Evolutionary conservation across 1,139 yeast genomes (phyloP), one percentile per base, ranked within the genome.

Genomic region (Pichia cactophila): DNA sequence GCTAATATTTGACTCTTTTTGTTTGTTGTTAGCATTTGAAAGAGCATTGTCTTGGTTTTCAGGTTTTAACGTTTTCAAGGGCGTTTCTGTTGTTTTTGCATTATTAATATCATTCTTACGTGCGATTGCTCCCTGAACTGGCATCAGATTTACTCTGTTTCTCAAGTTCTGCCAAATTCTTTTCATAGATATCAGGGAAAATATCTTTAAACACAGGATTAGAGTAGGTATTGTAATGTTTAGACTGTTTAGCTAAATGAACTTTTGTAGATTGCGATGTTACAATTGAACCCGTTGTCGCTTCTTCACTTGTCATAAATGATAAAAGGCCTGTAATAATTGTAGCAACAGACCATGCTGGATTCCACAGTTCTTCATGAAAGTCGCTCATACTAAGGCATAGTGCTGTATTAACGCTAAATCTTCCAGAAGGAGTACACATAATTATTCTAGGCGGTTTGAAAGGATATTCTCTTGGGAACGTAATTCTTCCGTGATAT

Each of bases 341-440:
- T 0, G 96, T 87, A 29, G 87, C 74, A 23, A 89, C 96, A 49
- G 88, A 81, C 97, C 97, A 89, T 5, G 95, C 88, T 1, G 97
- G 96, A 65, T 89, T 88, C 97, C 97, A 89, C 1, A 86, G 72
- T 64, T 87, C 92, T 9, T 96, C 97, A 60, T 90, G 97, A 66
- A 81, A 89, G 64, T 90, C 97, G 59, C 92, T 83, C 82, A 90
- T 89, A 41, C 89, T 81, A 46, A 90, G 71, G 68, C 97, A 90
- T 44, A 90, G 73, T 44, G 96, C 72, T 8, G 88, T 79, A 62
- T 86, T 85, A 47, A 88, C 78, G 55, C 81, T 78, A 65, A 90
- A 79, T 38, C 82, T 63, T 5, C 89, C 94, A 55, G 81, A 84
- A 4, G 97, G 97, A 0, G 97, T 90, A 48, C 81, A 71, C 90